Base-by-base conservation (phyloP, 805 yeast genomes). In the Pichia gijzeniarum region DNA sequence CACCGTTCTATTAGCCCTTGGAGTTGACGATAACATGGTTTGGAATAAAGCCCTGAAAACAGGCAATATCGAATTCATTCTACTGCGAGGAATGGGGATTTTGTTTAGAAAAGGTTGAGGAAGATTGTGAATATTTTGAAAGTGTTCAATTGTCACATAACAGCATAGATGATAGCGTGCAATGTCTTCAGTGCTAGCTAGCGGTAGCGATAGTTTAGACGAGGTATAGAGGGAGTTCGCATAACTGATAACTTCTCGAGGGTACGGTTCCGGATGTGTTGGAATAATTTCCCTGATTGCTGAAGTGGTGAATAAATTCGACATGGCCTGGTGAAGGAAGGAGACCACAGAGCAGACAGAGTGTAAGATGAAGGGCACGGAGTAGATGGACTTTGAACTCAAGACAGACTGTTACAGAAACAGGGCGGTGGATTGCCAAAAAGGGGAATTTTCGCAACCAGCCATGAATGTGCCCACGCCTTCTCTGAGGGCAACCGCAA, bases 91-190 rank as follows among this genome's bases (percentile, higher is more conserved):
- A 3, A 81, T 61, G 0, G 93, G 91, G 1, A 84, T 73, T 49
- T 70, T 72, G 39, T 70, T 72, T 32, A 67, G 42, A 30, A 65
- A 65, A 6, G 83, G 85, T 3, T 65, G 64, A 1, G 82, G 74
- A 8, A 79, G 64, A 3, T 69, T 61, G 36, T 75, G 64, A 31
- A 62, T 62, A 10, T 65, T 62, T 12, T 65, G 64, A 36, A 74
- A 70, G 49, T 70, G 69, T 47, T 78, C 79, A 13, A 74, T 73
- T 0, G 85, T 82, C 20, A 82, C 58, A 50, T 66, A 76, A 5
- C 88, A 84, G 59, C 88, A 80, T 12, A 85, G 59, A 58, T 84
- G 90, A 45, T 72, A 72, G 44, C 91, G 66, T 1, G 87, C 88
- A 2, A 74, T 65, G 51, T 84, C 90, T 42, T 78, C 76, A 34